Evolutionary conservation across 495 filamentous ascomycete species (phyloP).

Genomic region (Penicillium soppii): DNA sequence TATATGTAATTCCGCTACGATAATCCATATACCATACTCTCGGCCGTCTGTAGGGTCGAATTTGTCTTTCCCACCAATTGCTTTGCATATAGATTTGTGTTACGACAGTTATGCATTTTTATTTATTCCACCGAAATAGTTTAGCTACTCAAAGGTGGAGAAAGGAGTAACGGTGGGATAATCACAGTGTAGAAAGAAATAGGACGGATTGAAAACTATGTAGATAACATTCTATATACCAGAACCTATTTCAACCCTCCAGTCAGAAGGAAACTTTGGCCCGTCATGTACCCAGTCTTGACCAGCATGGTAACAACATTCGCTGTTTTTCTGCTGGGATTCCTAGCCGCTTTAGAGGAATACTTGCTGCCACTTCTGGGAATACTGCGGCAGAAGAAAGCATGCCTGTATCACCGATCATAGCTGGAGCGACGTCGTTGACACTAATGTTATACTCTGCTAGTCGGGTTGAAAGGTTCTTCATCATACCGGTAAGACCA

Average conservation of each 20-base stretch:
- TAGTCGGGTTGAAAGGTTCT: constrained; percentile 59
- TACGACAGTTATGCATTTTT: no score
- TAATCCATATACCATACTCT: no score
- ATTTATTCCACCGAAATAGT: no score
- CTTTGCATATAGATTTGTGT: no score
- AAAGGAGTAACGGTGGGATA: no score
- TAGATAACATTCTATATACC: no score
- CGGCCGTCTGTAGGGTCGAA: no score
- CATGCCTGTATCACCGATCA: constrained; percentile 70
- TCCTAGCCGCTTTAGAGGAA: constrained; percentile 63
- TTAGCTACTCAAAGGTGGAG: no score
- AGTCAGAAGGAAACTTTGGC: constrained; percentile 56
- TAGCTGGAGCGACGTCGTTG: constrained; percentile 72
- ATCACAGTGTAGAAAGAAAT: no score
- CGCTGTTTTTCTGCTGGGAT: constrained; percentile 62
- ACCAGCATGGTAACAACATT: constrained; percentile 68
- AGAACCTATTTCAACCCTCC: constrained; percentile 56
- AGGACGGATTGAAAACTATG: no score
- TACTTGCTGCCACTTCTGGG: constrained; percentile 50
- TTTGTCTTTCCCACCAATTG: no score
- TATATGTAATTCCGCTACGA: no score
- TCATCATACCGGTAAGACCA: constrained; percentile 64
- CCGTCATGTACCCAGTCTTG: constrained; percentile 68
- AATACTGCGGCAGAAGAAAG: constrained; percentile 55
- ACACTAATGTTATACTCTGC: constrained; percentile 65